Conservation (phyloP, 2,329 filamentous ascomycete species). For the Ceratocystis eucalypticola region DNA sequence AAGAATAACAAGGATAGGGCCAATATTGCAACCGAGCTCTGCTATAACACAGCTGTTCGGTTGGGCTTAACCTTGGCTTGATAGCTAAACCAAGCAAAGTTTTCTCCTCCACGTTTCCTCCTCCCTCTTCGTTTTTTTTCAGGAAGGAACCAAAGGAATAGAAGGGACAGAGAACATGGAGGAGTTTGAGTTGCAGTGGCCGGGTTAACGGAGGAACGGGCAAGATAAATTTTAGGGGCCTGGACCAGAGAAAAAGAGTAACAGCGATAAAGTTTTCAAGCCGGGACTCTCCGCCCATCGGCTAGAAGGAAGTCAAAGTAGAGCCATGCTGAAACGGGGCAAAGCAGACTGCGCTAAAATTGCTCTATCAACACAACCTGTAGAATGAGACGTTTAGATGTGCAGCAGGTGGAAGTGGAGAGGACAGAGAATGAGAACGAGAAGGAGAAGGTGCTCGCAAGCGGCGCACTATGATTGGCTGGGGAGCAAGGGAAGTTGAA, state of each 20-base stretch:
- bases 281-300: conserved; percentile 13
- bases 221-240: too few species aligned
- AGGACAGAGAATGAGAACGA: neutral
- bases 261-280: neutral
- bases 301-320: conserved; percentile 4
- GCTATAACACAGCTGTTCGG: too few species aligned
- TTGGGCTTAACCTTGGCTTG: too few species aligned
- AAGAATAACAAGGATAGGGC: too few species aligned
- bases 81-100: too few species aligned
- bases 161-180: too few species aligned
- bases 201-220: too few species aligned
- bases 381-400: neutral
- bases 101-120: too few species aligned
- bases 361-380: neutral
- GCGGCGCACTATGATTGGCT: neutral
- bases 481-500: neutral
- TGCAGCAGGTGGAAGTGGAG: neutral
- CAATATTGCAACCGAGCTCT: too few species aligned
- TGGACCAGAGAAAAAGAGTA: neutral
- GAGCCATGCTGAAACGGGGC: neutral
- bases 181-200: too few species aligned
- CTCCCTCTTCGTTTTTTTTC: too few species aligned
- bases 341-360: neutral
- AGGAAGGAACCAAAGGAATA: too few species aligned
- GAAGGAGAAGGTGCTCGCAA: neutral